Percentiles rank a stretch among this genome's conserved stretches.
These are phyloP conservation scores for Scutellaria baicalensis DNA, from an alignment of 257 asterid species.

Conservation along the genomic window DNA sequence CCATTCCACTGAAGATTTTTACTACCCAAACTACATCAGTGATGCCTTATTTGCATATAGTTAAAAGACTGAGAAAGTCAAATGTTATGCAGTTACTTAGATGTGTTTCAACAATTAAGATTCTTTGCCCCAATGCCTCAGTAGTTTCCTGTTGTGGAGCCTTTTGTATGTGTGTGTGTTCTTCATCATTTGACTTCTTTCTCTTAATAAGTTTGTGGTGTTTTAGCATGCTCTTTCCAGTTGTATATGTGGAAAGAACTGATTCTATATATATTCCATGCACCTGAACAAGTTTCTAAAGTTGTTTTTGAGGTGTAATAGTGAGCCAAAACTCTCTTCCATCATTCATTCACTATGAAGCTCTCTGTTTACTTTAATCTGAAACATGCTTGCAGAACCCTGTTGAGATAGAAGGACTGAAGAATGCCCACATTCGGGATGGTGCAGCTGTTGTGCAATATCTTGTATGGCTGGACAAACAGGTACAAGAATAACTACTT, in stretches of 20 bases:
- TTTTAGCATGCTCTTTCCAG: background rate
- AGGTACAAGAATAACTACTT: constrained; percentile 35
- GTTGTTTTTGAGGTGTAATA: background rate
- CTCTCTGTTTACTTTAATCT: constrained; percentile 13
- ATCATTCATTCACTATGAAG: background rate
- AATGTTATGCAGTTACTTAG: background rate
- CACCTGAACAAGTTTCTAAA: background rate
- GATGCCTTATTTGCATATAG: background rate
- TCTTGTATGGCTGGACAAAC: constrained; percentile 85
- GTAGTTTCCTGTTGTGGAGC: background rate
- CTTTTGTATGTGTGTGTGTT: background rate
- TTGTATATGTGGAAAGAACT: background rate
- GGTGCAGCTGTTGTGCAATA: constrained; percentile 98
- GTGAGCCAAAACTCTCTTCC: background rate
- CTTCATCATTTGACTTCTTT: background rate
- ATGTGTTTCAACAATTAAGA: background rate
- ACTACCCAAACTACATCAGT: background rate
- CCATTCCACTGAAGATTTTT: background rate
- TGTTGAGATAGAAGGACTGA: constrained; percentile 86
- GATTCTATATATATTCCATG: background rate
- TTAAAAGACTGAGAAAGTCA: background rate
- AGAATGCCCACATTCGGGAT: constrained; percentile 88
- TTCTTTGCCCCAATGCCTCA: background rate
- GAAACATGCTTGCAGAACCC: constrained; percentile 55
- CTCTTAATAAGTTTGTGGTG: background rate